Evolutionary conservation across 73 alveolate genomes (phyloP).

Genomic region (Blepharisma stoltei): DNA sequence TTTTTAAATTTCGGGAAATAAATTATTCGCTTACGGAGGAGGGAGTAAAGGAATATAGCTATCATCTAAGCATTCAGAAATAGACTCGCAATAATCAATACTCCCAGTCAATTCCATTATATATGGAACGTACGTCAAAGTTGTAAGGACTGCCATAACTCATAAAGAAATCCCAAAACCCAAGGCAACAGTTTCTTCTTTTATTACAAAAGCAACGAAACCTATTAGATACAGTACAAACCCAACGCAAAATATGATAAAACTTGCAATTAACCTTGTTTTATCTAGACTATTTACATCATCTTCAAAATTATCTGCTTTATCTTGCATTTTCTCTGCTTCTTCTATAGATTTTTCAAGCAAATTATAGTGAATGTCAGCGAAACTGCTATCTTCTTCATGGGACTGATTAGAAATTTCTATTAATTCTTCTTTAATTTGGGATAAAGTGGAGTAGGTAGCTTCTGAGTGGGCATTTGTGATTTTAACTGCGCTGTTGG

Average conservation of each 20-base stretch:
- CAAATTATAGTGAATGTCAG: too few relatives aligned
- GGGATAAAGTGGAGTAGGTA: too few relatives aligned
- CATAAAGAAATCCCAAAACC: constrained; percentile 4
- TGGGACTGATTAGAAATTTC: too few relatives aligned
- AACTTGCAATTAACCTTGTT: neutral
- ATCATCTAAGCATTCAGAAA: constrained; percentile 8
- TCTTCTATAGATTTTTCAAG: too few relatives aligned
- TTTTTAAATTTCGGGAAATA: neutral
- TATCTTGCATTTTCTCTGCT: too few relatives aligned
- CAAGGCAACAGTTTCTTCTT: neutral
- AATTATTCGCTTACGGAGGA: neutral
- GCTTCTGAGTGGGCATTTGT: too few relatives aligned
- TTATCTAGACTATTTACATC: too few relatives aligned
- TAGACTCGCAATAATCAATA: neutral
- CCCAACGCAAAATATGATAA: neutral
- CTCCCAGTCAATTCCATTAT: neutral
- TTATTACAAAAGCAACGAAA: neutral
- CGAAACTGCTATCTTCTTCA: too few relatives aligned
- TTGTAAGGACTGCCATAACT: neutral
- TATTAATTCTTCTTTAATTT: too few relatives aligned
- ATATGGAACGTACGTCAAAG: neutral
- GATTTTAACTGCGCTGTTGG: too few relatives aligned
- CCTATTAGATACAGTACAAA: neutral
- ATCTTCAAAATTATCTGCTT: too few relatives aligned
- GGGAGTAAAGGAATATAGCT: neutral